These are phyloP conservation scores for Flaveria floridana DNA, from an alignment of 140 eudicot genomes.

Conservation along the genomic window DNA sequence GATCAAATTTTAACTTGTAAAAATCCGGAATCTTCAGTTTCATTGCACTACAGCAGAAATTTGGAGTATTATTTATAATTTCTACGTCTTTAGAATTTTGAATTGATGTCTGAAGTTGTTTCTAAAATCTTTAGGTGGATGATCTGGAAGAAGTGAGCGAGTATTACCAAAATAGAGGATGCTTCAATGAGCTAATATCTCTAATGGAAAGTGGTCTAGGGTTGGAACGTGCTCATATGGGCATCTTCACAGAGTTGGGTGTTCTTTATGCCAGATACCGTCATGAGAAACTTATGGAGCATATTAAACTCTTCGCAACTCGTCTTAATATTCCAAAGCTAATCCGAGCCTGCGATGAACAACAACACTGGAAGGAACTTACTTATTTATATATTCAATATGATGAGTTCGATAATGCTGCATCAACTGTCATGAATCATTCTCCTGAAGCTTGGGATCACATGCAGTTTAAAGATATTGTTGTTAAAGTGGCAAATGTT, in stretches of 20 bases:
- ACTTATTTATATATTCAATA: conserved; percentile 82
- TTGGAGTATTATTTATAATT: not conserved
- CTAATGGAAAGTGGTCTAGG: conserved; percentile 99
- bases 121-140: conserved; percentile 62
- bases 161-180: conserved; percentile 93
- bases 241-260: conserved; percentile 93
- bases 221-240: conserved; percentile 98
- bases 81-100: not conserved
- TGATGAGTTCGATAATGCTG: conserved; percentile 98
- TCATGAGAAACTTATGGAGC: conserved; percentile 94
- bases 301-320: conserved; percentile 83
- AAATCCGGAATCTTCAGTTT: too few species aligned
- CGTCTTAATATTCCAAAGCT: conserved; percentile 96
- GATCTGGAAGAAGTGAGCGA: conserved; percentile 96
- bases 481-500: conserved; percentile 90
- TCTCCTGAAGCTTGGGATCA: conserved; percentile 99
- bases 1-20: too few species aligned
- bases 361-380: conserved; percentile 97
- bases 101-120: conserved; percentile 6
- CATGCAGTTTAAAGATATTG: conserved; percentile 95
- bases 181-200: conserved; percentile 87
- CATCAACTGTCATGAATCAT: conserved; percentile 94
- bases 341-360: conserved; percentile 98
- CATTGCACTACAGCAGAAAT: too few species aligned
- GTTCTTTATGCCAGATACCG: conserved; percentile 98